Evolutionary conservation across 2,329 filamentous ascomycete species (phyloP), one percentile per base, ranked within the genome.

Genomic region (Microcyclosporella mali): DNA sequence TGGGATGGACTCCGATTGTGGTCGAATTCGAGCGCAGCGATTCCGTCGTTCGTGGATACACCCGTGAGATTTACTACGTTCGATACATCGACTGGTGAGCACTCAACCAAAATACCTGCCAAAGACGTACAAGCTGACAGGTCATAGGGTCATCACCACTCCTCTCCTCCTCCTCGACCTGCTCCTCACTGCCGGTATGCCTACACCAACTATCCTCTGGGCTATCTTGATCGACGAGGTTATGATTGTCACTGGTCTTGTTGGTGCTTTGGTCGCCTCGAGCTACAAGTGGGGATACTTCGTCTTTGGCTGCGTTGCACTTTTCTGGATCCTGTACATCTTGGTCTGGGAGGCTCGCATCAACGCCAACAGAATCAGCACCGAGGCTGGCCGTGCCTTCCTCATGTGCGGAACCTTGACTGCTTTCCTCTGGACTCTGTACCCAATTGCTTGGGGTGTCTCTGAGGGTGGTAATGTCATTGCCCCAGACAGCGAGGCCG

Each of bases 241-340:
- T 54, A 83, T 85, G 79, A 74, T 85, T 36, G 66, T 84, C n/a
- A 77, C 75, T 16, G 79, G 79, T 17, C 71, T 85, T 4, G 71
- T 84, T 14, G 82, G 82, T 19, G 79, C 82, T 2, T 72, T 85
- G 1, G 78, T 82, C 3, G 59, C 63, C 12, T 77, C 74, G 7
- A 66, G 65, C 2, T 85, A 84, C 68, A 85, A 84, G 59, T 85
- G 78, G 78, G 79, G 79, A 1, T 85, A 81, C 64, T 83, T 73
- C 60, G 64, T 66, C 8, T 81, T 83, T 43, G 75, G 73, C 42
- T 69, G 46, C 66, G 68, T 49, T 44, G 64, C 50, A 55, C 69
- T 42, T 45, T 65, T 78, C 50, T 80, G 78, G 59, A 74, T 86
- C 38, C 60, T 74, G 30, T 85, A 77, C 59, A 64, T 78, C 44